Evolutionary conservation across 2,329 filamentous ascomycete genomes (phyloP), one percentile per base, ranked within the genome.

Genomic region (Beauveria sp.): DNA sequence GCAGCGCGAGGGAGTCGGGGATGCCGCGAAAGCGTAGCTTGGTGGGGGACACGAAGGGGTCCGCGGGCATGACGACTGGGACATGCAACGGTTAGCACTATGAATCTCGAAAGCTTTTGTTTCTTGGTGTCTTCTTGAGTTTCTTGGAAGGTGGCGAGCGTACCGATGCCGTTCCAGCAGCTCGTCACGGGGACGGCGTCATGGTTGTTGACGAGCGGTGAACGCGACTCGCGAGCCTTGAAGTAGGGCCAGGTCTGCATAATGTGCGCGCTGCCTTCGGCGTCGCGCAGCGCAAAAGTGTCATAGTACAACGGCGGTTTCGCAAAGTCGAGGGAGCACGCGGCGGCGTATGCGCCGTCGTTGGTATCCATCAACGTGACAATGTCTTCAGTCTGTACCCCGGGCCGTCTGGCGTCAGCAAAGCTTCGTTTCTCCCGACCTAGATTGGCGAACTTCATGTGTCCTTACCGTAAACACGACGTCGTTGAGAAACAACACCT

Each of bases 211-310:
- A 82, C 77, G 24, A 88, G 71, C 0, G 84, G 82, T 52, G 80
- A 70, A 22, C 84, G 77, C 5, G 86, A 88, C 12, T 61, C 64
- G 26, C 71, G 64, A 2, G 79, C 77, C 31, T 76, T 72, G 64
- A 88, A 87, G 68, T 83, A 88, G 1, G 85, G 85, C 80, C 83
- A 88, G 3, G 76, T 80, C 64, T 78, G 76, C 72, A 80, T 83
- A 8, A 81, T 67, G 16, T 82, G 77, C 45, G 80, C 75, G 51
- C 79, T 70, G 3, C 84, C 84, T 3, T 75, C 70, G 5, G 72
- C 73, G 65, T 88, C 85, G 4, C 84, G 76, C 31, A 86, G 72
- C 20, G 84, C 85, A 70, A 87, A 87, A 0, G 85, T 86, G 67
- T 88, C 85, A 71, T 87, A 87, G 69, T 83, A 83, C 3, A 73